Percentiles rank a stretch among this genome's conserved stretches.
Evolutionary conservation across 139 green algal genomes (phyloP).

Genomic region (Chlorella sp.): DNA sequence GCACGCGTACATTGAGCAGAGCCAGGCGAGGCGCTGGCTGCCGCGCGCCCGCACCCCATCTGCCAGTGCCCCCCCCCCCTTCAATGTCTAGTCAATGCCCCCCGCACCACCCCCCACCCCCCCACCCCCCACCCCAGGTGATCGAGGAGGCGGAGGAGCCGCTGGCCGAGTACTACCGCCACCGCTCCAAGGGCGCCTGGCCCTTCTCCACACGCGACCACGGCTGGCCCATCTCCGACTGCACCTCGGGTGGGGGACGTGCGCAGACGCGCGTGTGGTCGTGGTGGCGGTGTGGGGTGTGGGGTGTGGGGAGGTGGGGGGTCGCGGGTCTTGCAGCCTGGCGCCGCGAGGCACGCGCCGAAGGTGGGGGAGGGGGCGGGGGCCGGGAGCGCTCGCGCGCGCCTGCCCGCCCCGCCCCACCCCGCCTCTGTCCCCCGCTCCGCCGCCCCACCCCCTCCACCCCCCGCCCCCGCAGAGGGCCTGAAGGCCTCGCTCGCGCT

Average conservation of each 20-base stretch:
- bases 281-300: too few species aligned
- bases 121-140: slow-evolving; percentile 52
- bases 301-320: too few species aligned
- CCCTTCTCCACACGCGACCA: slow-evolving; percentile 95
- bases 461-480: slow-evolving; percentile 8
- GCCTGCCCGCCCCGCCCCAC: too few species aligned
- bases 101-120: neutral
- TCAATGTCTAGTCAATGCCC: neutral
- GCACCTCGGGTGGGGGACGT: too few species aligned
- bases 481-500: slow-evolving; percentile 85
- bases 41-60: neutral
- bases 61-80: neutral
- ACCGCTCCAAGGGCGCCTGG: slow-evolving; percentile 97
- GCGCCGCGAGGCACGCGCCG: too few species aligned
- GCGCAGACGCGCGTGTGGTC: too few species aligned
- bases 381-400: too few species aligned
- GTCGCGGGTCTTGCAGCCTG: too few species aligned
- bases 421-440: too few species aligned
- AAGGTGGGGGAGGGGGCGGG: too few species aligned
- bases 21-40: slow-evolving; percentile 55
- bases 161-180: slow-evolving; percentile 84
- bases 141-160: slow-evolving; percentile 66
- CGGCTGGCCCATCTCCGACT: slow-evolving; percentile 99
- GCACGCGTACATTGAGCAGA: slow-evolving; percentile 80
- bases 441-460: too few species aligned